phyloP scores from a whole-genome alignment of 2,329 filamentous ascomycete genomes.

The Penicillium sp. region DNA sequence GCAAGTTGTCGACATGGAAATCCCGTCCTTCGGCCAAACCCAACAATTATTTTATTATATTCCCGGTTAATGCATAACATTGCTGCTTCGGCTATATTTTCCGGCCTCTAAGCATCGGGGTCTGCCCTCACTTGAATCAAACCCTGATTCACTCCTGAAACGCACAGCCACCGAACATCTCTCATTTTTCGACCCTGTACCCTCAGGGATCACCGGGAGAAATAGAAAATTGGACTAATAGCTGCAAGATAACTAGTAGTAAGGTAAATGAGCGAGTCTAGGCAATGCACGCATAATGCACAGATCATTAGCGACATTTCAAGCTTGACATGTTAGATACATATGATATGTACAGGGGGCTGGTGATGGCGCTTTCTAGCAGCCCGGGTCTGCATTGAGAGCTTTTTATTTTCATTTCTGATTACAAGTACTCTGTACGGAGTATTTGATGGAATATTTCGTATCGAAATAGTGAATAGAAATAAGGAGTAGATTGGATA shows the following conservation, averaged over 20 bases:
- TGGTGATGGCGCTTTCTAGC: not conserved
- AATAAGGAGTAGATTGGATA: too few species aligned
- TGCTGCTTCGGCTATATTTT: not conserved
- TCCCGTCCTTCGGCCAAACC: not conserved
- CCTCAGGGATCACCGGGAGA: not conserved
- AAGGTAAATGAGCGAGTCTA: conserved; percentile 8
- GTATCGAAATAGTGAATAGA: too few species aligned
- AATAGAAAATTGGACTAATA: not conserved
- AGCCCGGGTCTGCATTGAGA: not conserved
- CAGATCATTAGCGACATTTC: not conserved
- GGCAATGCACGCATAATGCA: conserved; percentile 11
- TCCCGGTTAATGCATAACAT: not conserved
- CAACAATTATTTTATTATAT: not conserved
- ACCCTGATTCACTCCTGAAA: too few species aligned
- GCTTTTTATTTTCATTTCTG: too few species aligned
- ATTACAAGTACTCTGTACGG: too few species aligned
- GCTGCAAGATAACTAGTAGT: conserved; percentile 6
- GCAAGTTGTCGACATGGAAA: not conserved
- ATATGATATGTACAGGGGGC: not conserved
- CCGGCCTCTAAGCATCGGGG: not conserved
- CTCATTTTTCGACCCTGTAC: not conserved
- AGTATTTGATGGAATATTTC: too few species aligned
- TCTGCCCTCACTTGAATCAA: not conserved
- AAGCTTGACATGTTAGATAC: not conserved
- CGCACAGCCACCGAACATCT: not conserved